Base-by-base conservation (phyloP, 495 filamentous ascomycete species). In the Lepraria neglecta region DNA sequence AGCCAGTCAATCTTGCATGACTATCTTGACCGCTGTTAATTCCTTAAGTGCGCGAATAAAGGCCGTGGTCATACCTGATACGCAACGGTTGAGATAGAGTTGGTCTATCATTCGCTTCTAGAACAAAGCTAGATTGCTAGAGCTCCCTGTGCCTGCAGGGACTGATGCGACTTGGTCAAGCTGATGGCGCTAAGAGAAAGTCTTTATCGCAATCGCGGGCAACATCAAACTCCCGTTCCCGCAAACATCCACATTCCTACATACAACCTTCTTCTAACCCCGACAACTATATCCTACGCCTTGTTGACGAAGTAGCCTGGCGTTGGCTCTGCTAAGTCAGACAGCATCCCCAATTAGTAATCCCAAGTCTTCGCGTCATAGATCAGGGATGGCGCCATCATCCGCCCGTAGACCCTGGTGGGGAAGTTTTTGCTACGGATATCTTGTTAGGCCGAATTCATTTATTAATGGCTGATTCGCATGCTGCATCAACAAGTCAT, bases 311-410 rank as follows among this genome's bases (percentile, higher is more conserved):
- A 14, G 31, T 48, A 48, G 44, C 44, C 44, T 38, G 31, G 11
- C 6, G 1, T 35, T 50, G 45, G 19, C 45, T 59, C 14, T 24
- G 31, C 57, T n/a, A 19, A 35, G 27, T 45, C 48, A 61, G 21
- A 42, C 46, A 56, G 31, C 6, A 53, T 9, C 1, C 3, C 24
- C 24, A 7, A 47, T 61, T 61, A 61, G 19, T 56, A 61, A 61
- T 61, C 9, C 3, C 59, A 47, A 61, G 42, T 61, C 40, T 44
- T 38, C 40, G 40, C 59, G 59, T 61, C 59, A 61, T 61, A 55
- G 59, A 61, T 12, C 30, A 15, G 55, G 7, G 17, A 61, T 61
- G 59, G 59, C 59, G 59, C 38, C 57, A 9, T 38, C 35, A 56
- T 54, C 50, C 59, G 51, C n/a, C 38, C 59, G 30, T 19, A 35